phyloP scores from a whole-genome alignment of 2,329 filamentous ascomycete species.

The Pyrenophora seminiperda region DNA sequence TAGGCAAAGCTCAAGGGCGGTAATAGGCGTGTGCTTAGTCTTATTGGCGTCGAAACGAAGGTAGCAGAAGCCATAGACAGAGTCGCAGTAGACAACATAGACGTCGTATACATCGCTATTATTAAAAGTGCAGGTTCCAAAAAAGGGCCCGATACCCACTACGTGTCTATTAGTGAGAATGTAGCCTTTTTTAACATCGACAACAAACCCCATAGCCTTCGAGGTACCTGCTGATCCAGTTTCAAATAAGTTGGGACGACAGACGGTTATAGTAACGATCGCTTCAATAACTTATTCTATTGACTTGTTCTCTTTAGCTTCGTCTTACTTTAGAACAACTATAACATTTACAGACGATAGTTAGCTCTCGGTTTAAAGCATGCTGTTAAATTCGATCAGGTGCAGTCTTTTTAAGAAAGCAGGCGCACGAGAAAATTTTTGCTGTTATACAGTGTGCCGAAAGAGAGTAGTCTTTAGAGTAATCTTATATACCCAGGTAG shows the following conservation, averaged over 20 bases:
- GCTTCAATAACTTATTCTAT: too few species aligned
- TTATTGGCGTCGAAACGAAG: slow-evolving; percentile 93
- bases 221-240: slow-evolving; percentile 93
- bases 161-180: slow-evolving; percentile 72
- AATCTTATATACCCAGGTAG: too few species aligned
- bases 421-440: too few species aligned
- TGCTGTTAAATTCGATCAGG: too few species aligned
- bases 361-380: too few species aligned
- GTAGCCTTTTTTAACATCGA: slow-evolving; percentile 86
- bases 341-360: too few species aligned
- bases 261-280: too few species aligned
- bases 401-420: too few species aligned
- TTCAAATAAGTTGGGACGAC: slow-evolving; percentile 95
- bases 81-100: slow-evolving; percentile 94
- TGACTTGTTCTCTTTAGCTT: too few species aligned
- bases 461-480: too few species aligned
- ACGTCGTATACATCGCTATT: slow-evolving; percentile 98
- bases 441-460: too few species aligned
- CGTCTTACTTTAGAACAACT: too few species aligned
- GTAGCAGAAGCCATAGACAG: slow-evolving; percentile 97
- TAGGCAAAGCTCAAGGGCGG: slow-evolving; percentile 78
- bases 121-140: slow-evolving; percentile 97
- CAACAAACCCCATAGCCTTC: slow-evolving; percentile 96
- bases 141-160: slow-evolving; percentile 92
- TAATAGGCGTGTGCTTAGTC: slow-evolving; percentile 95